These are phyloP conservation scores for Sugiyamaella floridensis DNA, from an alignment of 805 yeast genomes.

Conservation along the genomic window DNA sequence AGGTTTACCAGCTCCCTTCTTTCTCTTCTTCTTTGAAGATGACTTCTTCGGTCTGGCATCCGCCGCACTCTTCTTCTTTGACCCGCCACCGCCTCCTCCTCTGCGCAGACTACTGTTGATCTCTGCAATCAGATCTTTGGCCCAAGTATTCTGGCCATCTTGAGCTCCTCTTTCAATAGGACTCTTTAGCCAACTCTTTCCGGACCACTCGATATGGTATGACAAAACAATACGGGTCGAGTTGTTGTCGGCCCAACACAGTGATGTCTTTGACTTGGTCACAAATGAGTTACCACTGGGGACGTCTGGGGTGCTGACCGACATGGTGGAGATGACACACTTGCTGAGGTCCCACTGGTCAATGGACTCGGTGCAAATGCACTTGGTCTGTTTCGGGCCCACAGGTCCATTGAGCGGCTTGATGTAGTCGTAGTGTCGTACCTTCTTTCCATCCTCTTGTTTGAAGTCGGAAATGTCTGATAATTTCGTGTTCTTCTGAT, in stretches of 20 bases:
- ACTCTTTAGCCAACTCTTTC: slow-evolving; percentile 84
- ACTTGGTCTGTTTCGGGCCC: slow-evolving; percentile 89
- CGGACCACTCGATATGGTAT: slow-evolving; percentile 83
- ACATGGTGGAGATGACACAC: slow-evolving; percentile 53
- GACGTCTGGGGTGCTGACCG: slow-evolving; percentile 82
- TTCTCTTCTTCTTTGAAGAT: slow-evolving; percentile 11
- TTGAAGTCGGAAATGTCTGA: slow-evolving; percentile 14
- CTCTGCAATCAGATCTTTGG: slow-evolving; percentile 40
- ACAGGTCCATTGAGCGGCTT: slow-evolving; percentile 74
- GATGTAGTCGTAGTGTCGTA: slow-evolving; percentile 50
- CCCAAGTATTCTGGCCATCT: slow-evolving; percentile 68
- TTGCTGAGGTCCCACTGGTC: slow-evolving; percentile 47
- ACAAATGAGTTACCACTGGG: slow-evolving; percentile 84
- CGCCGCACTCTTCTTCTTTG: slow-evolving; percentile 1
- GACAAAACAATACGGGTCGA: slow-evolving; percentile 55
- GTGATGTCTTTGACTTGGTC: slow-evolving; percentile 62
- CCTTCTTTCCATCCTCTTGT: slow-evolving; percentile 28
- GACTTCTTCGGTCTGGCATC: slow-evolving; percentile 11
- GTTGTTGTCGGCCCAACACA: slow-evolving; percentile 68
- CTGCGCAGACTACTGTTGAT: slow-evolving; percentile 4
- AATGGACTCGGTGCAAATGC: slow-evolving; percentile 59
- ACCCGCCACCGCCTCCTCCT: background rate
- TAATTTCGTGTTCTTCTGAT: slow-evolving; percentile 28
- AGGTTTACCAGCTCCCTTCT: slow-evolving; percentile 12
- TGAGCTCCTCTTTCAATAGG: slow-evolving; percentile 80